These are phyloP conservation scores for Pugionium cornutum DNA, from an alignment of 345 rosid genomes.

Conservation along the genomic window DNA sequence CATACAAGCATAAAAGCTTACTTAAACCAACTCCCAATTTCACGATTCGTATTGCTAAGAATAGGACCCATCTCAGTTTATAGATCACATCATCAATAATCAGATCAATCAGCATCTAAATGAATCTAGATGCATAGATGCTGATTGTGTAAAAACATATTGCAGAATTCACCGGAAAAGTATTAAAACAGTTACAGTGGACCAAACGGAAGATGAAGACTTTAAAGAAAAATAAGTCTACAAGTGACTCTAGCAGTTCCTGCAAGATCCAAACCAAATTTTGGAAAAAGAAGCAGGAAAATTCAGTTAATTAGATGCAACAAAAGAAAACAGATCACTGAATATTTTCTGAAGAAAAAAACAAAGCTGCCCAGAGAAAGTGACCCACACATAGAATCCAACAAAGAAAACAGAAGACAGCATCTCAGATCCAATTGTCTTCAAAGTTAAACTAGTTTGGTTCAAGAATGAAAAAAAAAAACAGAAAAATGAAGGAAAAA, in stretches of 20 bases:
- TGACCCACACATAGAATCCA: slow-evolving; percentile 25
- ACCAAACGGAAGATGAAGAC: slow-evolving; percentile 15
- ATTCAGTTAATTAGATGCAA: slow-evolving; percentile 18
- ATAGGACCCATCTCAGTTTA: slow-evolving; percentile 2
- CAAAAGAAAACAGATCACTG: slow-evolving; percentile 18
- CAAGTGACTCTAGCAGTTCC: slow-evolving; percentile 4
- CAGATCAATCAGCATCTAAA: neutral
- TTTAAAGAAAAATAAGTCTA: neutral
- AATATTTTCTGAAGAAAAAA: slow-evolving; percentile 1
- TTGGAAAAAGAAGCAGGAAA: neutral
- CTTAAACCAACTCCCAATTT: neutral
- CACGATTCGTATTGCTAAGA: neutral
- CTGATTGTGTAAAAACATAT: neutral
- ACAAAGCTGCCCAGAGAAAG: slow-evolving; percentile 15
- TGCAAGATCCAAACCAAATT: slow-evolving; percentile 29
- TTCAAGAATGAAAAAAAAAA: slow-evolving; percentile 9
- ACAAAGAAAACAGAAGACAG: slow-evolving; percentile 25
- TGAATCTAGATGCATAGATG: neutral
- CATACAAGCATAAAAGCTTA: neutral
- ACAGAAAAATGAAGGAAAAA: neutral
- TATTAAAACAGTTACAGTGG: neutral
- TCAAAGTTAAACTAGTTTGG: slow-evolving; percentile 21
- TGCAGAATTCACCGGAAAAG: slow-evolving; percentile 14
- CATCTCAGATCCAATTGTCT: slow-evolving; percentile 30
- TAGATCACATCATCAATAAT: slow-evolving; percentile 6